These are phyloP conservation scores for Saccharomycopsis fermentans DNA, from an alignment of 805 yeast species.

Conservation along the genomic window DNA sequence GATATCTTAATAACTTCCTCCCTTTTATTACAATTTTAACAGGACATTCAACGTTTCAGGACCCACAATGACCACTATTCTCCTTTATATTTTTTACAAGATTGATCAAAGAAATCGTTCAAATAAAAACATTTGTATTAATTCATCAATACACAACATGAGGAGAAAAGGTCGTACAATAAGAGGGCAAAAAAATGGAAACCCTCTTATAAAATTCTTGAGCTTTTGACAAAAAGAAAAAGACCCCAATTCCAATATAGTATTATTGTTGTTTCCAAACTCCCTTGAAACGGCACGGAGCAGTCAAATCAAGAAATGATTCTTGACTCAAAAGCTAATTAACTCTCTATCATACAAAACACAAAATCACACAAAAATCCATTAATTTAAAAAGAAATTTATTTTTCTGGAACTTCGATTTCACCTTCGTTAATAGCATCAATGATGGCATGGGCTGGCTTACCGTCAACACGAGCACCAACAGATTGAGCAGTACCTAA, in stretches of 20 bases:
- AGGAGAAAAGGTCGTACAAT: background rate
- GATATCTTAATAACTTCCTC: background rate
- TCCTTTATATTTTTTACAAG: background rate
- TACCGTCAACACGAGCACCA: slow-evolving; percentile 98
- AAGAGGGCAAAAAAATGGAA: background rate
- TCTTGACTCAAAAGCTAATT: background rate
- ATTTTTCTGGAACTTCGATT: slow-evolving; percentile 83
- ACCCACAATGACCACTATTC: background rate
- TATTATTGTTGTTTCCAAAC: slow-evolving; percentile 1
- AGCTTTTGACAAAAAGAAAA: background rate
- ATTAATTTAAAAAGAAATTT: slow-evolving; percentile 25
- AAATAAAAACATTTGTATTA: slow-evolving; percentile 1
- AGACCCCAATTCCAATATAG: background rate
- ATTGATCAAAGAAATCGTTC: background rate
- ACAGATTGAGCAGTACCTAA: slow-evolving; percentile 99
- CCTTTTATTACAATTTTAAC: background rate
- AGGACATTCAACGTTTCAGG: background rate
- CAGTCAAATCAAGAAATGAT: background rate
- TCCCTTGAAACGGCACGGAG: background rate
- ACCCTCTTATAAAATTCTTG: background rate
- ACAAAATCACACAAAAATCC: background rate
- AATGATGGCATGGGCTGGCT: slow-evolving; percentile 98
- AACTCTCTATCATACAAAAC: slow-evolving; percentile 1
- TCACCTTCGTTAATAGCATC: slow-evolving; percentile 98
- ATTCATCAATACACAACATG: slow-evolving; percentile 1